Conservation (phyloP, 2,329 filamentous ascomycete genomes). For the Pseudopithomyces maydicus region DNA sequence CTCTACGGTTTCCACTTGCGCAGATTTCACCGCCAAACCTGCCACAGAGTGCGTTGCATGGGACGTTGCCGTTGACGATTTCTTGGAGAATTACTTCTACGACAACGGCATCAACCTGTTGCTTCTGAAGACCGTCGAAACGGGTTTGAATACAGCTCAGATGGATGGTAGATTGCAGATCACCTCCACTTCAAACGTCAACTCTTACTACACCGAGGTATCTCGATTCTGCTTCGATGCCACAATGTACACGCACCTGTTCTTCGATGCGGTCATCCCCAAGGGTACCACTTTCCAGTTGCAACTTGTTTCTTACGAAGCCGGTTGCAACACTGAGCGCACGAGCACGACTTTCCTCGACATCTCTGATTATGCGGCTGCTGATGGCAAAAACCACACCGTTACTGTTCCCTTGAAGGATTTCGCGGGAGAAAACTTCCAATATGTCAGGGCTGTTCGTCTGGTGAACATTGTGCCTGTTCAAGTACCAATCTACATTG, state of each 20-base stretch:
- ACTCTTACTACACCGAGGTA: conserved; percentile 11
- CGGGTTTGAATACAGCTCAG: not conserved
- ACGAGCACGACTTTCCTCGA: conserved; percentile 4
- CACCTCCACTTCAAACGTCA: not conserved
- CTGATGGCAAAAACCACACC: conserved; percentile 9
- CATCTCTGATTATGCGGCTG: conserved; percentile 7
- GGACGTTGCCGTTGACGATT: conserved; percentile 12
- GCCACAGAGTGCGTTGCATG: conserved; percentile 6
- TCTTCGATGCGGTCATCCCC: conserved; percentile 8
- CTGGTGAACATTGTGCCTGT: conserved; percentile 9
- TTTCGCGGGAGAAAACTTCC: conserved; percentile 5
- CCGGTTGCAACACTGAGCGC: not conserved
- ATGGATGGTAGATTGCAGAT: not conserved
- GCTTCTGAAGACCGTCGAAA: not conserved
- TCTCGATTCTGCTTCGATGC: conserved; percentile 12
- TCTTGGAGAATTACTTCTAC: conserved; percentile 9
- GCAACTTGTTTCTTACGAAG: conserved; percentile 7
- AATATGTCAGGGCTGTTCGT: conserved; percentile 4
- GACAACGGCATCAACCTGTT: conserved; percentile 9
- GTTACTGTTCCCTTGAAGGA: conserved; percentile 7
- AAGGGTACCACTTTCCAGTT: conserved; percentile 4
- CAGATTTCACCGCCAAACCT: conserved; percentile 9
- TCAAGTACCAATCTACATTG: conserved; percentile 8
- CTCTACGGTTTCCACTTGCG: conserved; percentile 4
- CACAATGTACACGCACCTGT: conserved; percentile 9